Base-by-base conservation (phyloP, 306 rosid genomes). In the Fragaria iinumae region DNA sequence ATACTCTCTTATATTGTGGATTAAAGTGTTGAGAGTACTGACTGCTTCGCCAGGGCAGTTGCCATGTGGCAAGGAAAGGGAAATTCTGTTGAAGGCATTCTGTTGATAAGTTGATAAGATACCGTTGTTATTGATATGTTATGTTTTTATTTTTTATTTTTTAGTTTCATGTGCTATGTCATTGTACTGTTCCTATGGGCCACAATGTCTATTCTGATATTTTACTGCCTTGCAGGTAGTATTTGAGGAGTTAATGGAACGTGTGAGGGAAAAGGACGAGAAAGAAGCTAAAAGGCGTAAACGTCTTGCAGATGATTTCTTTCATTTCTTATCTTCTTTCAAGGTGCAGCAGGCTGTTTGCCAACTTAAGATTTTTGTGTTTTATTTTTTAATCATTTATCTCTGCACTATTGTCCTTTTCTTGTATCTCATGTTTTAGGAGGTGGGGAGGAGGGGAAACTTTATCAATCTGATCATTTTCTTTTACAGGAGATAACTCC, bases 231-330 rank as follows among this genome's bases (percentile, higher is more conserved):
- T 86, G 91, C 94, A 93, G 98, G 76, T 93, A 60, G 96, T 91
- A 75, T 91, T 91, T 83, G 96, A 91, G 57, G 98, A 93, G 76
- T 85, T 91, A 81, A 84, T 88, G 27, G 96, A 87, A 80, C 88
- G 96, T 59, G 90, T 81, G 16, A 86, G 81, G 83, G 97, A 93
- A 87, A 93, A 87, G 84, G 97, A 93, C 83, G 97, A 93, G 83
- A 93, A 91, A 86, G 97, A 91, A 80, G 93, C 93, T 65, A 93
- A 90, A 87, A 91, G 86, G 81, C 96, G 87, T 55, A 91, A 90
- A 85, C 96, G 96, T 68, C 93, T 89, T 75, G 82, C 81, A 17
- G 97, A 91, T 83, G 96, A 89, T 67, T 93, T 91, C 66, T 76
- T 81, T 85, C 84, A 79, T 73, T 66, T 90, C 53, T 80, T 93